These are phyloP conservation scores for Adiantum capillusveneris DNA, from an alignment of 75 land plant species.

Conservation along the genomic window DNA sequence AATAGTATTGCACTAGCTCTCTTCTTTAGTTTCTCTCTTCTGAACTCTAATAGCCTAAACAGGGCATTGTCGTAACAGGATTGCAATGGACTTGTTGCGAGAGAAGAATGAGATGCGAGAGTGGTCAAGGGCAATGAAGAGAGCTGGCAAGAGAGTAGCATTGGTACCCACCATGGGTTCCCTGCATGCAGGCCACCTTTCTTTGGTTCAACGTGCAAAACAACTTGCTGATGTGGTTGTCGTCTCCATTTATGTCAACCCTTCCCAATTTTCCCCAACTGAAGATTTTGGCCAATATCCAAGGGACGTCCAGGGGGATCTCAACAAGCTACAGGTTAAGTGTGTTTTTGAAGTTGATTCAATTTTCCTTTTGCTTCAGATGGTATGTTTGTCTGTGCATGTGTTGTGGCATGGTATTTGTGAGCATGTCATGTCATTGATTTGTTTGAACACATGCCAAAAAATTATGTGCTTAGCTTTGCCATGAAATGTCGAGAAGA, in stretches of 20 bases:
- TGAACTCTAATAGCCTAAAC: too few species aligned
- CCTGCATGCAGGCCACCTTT: slow-evolving; percentile 87
- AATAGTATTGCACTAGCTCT: too few species aligned
- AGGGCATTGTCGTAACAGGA: too few species aligned
- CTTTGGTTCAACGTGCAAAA: slow-evolving; percentile 52
- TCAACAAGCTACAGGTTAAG: slow-evolving; percentile 59
- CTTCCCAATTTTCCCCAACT: slow-evolving; percentile 76
- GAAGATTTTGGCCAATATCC: slow-evolving; percentile 85
- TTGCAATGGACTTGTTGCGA: slow-evolving; percentile 43
- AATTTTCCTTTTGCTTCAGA: too few species aligned
- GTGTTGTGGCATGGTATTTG: too few species aligned
- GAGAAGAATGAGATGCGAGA: slow-evolving; percentile 59
- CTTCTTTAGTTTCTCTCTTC: too few species aligned
- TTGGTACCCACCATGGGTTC: slow-evolving; percentile 96
- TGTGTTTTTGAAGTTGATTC: too few species aligned
- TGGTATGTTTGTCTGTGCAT: too few species aligned
- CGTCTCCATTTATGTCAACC: slow-evolving; percentile 92
- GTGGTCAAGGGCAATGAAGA: slow-evolving; percentile 51
- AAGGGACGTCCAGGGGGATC: slow-evolving; percentile 67
- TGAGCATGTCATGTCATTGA: too few species aligned
- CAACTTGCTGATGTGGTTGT: slow-evolving; percentile 44
- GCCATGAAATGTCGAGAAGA: too few species aligned
- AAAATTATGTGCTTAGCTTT: too few species aligned
- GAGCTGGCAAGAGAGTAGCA: slow-evolving; percentile 45
- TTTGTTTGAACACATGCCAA: too few species aligned